A percentile compares a stretch with the other conserved stretches of the same genome.
Evolutionary conservation across 2,329 filamentous ascomycete species (phyloP).

Genomic region (Penicillium sp.): DNA sequence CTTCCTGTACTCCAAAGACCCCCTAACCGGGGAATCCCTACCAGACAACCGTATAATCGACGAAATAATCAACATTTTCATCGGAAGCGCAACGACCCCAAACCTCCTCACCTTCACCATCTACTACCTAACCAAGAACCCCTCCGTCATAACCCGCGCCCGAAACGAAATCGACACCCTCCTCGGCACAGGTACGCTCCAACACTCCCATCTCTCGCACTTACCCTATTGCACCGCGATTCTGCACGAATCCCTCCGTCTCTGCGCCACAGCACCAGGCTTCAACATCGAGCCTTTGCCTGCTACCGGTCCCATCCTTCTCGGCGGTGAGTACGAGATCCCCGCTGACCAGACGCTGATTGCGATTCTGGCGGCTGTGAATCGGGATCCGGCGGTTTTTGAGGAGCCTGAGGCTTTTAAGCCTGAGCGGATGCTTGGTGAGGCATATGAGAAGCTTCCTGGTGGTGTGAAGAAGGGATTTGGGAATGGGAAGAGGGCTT

Average conservation of each 20-base stretch:
- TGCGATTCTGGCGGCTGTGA: constrained; percentile 54
- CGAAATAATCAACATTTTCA: constrained; percentile 65
- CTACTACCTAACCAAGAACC: constrained; percentile 62
- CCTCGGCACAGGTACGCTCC: constrained; percentile 19
- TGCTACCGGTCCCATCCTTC: constrained; percentile 46
- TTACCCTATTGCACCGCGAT: constrained; percentile 61
- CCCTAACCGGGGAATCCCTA: constrained; percentile 57
- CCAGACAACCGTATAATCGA: constrained; percentile 60
- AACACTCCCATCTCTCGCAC: constrained; percentile 12
- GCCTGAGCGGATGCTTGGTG: constrained; percentile 69
- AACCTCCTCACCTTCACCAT: constrained; percentile 64
- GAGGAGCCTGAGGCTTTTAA: constrained; percentile 62
- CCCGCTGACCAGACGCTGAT: constrained; percentile 52
- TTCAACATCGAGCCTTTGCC: constrained; percentile 54
- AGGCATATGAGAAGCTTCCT: constrained; percentile 62
- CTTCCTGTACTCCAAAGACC: constrained; percentile 58
- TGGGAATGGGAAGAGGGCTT: constrained; percentile 66
- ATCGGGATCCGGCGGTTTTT: constrained; percentile 62
- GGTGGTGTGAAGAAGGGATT: constrained; percentile 66
- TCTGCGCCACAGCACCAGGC: constrained; percentile 56
- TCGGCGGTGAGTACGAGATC: constrained; percentile 59
- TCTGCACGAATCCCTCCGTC: constrained; percentile 61
- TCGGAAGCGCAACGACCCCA: constrained; percentile 66
- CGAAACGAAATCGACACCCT: constrained; percentile 62
- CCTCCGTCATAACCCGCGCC: constrained; percentile 56